phyloP scores from a whole-genome alignment of 129 eudicot species.

The Flaveria bidentis region DNA sequence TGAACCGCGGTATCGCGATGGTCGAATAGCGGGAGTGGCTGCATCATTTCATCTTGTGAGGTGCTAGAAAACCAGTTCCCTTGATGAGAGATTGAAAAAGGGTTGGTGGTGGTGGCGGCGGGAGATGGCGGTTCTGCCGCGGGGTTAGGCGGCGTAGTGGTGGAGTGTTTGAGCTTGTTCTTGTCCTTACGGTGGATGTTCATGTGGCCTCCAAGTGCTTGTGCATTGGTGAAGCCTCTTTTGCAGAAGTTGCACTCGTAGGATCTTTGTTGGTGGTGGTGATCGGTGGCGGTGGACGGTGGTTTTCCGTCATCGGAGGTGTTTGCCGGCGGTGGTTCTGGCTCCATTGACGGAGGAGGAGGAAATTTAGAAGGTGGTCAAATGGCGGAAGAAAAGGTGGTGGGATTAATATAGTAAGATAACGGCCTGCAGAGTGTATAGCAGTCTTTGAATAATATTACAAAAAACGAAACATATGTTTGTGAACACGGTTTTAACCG shows the following conservation, averaged over 20 bases:
- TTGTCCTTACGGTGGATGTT: conserved; percentile 50
- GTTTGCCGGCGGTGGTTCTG: conserved; percentile 29
- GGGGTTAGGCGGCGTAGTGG: conserved; percentile 19
- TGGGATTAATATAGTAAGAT: conserved; percentile 33
- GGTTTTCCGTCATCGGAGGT: conserved; percentile 28
- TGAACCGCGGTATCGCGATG: conserved; percentile 9
- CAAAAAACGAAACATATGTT: too few species aligned
- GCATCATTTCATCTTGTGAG: conserved; percentile 16
- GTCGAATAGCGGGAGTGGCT: conserved; percentile 26
- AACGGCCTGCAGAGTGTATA: conserved; percentile 27
- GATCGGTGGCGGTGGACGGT: conserved; percentile 13
- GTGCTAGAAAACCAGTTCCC: conserved; percentile 19
- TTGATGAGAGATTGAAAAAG: conserved; percentile 20
- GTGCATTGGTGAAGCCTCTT: conserved; percentile 49
- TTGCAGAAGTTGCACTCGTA: conserved; percentile 47
- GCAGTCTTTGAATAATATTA: too few species aligned
- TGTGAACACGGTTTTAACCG: too few species aligned
- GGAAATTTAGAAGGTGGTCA: conserved; percentile 16
- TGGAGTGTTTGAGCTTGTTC: conserved; percentile 34
- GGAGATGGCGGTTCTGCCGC: conserved; percentile 16
- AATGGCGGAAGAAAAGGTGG: conserved; percentile 22
- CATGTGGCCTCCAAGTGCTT: conserved; percentile 50
- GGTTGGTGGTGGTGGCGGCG: not conserved
- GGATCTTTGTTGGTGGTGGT: conserved; percentile 20
- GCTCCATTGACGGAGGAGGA: conserved; percentile 34